Base-by-base conservation (phyloP, 139 green algal species). In the Auxenochlorella pyrenoidosa region DNA sequence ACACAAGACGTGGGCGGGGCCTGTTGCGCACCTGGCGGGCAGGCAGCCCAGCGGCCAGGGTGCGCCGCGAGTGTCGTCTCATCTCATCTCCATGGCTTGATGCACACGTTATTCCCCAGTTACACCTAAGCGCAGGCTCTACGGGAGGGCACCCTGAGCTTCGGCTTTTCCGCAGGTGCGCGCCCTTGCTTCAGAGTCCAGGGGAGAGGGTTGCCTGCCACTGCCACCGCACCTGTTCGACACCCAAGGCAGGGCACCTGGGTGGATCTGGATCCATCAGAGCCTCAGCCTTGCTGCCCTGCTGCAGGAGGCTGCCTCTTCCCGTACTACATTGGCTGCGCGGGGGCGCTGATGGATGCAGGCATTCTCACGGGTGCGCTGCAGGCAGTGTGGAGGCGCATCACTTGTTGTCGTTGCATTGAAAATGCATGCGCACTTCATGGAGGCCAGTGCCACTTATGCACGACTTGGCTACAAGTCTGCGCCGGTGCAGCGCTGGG, bases 271-370 rank as follows among this genome's bases (percentile, higher is more conserved):
- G n/a, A n/a, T n/a, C n/a, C n/a, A n/a, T n/a, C n/a, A n/a, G n/a
- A n/a, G n/a, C n/a, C n/a, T n/a, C n/a, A n/a, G n/a, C n/a, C n/a
- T n/a, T n/a, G n/a, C n/a, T 3, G 4, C n/a, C 5, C 63, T 36
- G 2, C 34, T 30, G 83, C 85, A 58, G 92, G 93, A 10, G 93
- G 93, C 36, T 81, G 92, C 66, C 86, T 95, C 16, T 96, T 96
- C 44, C 94, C 94, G 0, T 96, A 95, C 70, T 96, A 96, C 73
- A 87, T 96, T 34, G 93, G 93, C 13, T 88, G 92, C 2, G 86
- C 90, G 24, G 73, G 88, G 12, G 82, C 54, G 4, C 90, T 96
- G 21, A 47, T 88, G 3, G 88, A 94, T 2, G 40, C 85, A 13
- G 91, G 93, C 4, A 79, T 95, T 5, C 70, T 96, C 15, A 94